Conservation (phyloP, 208 protist species). For the Leishmania turanica region DNA sequence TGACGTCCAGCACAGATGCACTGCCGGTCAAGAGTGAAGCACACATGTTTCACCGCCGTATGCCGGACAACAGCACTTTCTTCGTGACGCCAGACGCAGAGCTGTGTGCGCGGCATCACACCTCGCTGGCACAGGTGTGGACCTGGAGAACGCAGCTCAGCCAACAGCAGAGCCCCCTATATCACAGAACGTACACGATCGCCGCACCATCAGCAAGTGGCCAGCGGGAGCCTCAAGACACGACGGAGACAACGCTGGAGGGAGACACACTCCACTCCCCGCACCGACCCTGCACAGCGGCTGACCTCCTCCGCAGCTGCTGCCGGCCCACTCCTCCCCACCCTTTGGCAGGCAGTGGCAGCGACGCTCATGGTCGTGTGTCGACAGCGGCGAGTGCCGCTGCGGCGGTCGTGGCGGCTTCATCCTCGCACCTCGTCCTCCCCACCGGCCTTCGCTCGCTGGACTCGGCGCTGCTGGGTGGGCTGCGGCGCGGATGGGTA, state of each 20-base stretch:
- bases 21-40: neutral
- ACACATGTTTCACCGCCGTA: neutral
- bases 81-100: slow-evolving; percentile 13
- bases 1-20: neutral
- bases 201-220: neutral
- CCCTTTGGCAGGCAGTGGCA: neutral
- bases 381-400: neutral
- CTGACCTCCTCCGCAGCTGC: slow-evolving; percentile 4
- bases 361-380: neutral
- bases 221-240: neutral
- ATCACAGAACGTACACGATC: neutral
- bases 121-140: slow-evolving; percentile 9
- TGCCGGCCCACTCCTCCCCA: neutral
- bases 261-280: neutral
- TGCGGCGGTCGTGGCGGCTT: neutral
- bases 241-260: neutral
- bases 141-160: slow-evolving; percentile 7
- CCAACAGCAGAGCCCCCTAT: neutral
- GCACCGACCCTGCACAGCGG: slow-evolving; percentile 3
- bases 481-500: slow-evolving; percentile 47
- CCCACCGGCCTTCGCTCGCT: slow-evolving; percentile 47
- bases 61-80: neutral
- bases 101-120: slow-evolving; percentile 7
- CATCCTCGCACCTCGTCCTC: neutral
- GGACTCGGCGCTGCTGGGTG: slow-evolving; percentile 51